Evolutionary conservation across 257 asterid species (phyloP), one percentile per base, ranked within the genome.

Genomic region (Solanum dulcamara): DNA sequence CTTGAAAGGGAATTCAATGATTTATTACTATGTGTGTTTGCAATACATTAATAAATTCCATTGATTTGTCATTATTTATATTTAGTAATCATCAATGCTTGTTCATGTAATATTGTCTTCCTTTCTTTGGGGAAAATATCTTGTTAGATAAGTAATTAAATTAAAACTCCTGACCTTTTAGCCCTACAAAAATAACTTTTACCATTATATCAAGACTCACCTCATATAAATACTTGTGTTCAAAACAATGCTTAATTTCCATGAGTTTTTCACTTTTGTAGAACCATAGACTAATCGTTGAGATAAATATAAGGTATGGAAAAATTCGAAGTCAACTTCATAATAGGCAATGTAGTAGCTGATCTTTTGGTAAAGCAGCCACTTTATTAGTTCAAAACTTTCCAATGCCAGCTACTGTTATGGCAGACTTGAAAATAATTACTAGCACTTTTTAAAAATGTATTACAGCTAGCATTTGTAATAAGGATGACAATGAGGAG

Each of bases 141-240:
- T 68, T 18, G 9, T 32, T 33, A 15, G 11, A 33, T 33, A 0
- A 17, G 44, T 33, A 8, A 33, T 67, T 67, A 67, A 17, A 67
- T 67, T 67, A 15, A 0, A 67, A 33, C 0, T 3, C 44, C 1
- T 17, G 14, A 33, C 26, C 10, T 33, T 20, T 33, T 68, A 5
- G 1, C 11, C 28, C 5, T 22, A 35, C 15, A 35, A 35, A 2
- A 18, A 35, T 26, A 60, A 60, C 10, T 26, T 26, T 26, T 60
- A 60, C 0, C 9, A 15, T 60, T 60, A 2, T 0, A 0, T 1
- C 28, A 18, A 33, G 28, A 68, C 3, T 68, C 4, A 14, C 8
- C 12, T 17, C 7, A 2, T 26, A 4, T 67, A 33, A 17, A 17
- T 67, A 32, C 44, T 67, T 67, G 75, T 17, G 26, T 9, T 32